These are phyloP conservation scores for Heterobasidion occidentale DNA, from an alignment of 1,284 basidiomycete genomes.

Conservation along the genomic window DNA sequence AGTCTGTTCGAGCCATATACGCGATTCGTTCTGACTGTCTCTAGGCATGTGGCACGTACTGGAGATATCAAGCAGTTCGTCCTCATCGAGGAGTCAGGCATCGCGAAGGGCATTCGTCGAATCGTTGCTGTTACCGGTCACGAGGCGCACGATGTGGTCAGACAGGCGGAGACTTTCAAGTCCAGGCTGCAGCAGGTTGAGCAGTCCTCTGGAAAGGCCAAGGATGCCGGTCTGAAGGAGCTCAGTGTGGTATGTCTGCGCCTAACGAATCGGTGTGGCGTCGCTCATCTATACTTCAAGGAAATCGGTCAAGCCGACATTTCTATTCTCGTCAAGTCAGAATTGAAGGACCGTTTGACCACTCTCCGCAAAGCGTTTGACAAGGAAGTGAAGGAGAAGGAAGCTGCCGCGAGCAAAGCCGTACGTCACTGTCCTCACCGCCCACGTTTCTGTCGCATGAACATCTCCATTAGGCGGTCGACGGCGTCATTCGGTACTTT, in stretches of 20 bases:
- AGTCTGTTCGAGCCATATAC: constrained; percentile 23
- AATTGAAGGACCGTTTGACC: constrained; percentile 71
- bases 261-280: neutral
- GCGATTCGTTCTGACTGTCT: neutral
- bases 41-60: constrained; percentile 86
- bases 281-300: constrained; percentile 27
- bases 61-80: constrained; percentile 96
- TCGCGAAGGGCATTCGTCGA: constrained; percentile 95
- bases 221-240: constrained; percentile 81
- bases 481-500: constrained; percentile 68
- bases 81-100: constrained; percentile 92
- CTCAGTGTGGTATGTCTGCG: constrained; percentile 57
- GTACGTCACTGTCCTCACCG: constrained; percentile 34
- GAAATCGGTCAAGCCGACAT: constrained; percentile 90
- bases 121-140: constrained; percentile 93
- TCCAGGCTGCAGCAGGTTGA: constrained; percentile 64
- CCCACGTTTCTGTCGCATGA: neutral
- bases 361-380: constrained; percentile 78
- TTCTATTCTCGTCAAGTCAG: constrained; percentile 77
- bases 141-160: constrained; percentile 80
- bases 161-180: constrained; percentile 61
- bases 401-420: constrained; percentile 72
- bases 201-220: constrained; percentile 63
- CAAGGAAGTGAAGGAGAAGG: constrained; percentile 79
- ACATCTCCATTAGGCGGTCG: constrained; percentile 48